Base-by-base conservation (phyloP, 768 basidiomycete genomes). In the Lentinus brumalis region DNA sequence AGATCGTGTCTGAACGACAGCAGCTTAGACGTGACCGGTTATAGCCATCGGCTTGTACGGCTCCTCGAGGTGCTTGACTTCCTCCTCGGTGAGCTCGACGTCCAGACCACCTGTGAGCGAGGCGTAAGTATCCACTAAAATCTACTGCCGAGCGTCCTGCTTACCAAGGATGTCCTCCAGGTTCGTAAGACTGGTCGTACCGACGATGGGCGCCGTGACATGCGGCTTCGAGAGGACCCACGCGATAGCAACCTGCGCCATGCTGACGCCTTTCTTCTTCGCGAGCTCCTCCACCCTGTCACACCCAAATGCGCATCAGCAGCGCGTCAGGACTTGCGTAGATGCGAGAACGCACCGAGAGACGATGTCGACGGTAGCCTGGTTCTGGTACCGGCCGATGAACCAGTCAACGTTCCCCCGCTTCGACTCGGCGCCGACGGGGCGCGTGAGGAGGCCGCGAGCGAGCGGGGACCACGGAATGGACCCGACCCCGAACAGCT, bases 31-130 rank as follows among this genome's bases (percentile, higher is more conserved):
- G 44, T 84, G 82, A 11, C 86, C 83, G n/a, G 81, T 67, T 14
- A 84, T 72, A 1, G 60, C 62, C 57, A 76, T 75, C 1, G 84
- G 75, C 56, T 69, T 50, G 74, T 89, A 88, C 0, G 81, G 78
- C 63, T 83, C 79, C 60, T 82, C 80, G 18, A 63, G 26, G 12
- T 18, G 1, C 41, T 45, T 45, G n/a, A 55, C 44, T 41, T 55
- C 53, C 15, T 44, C 53, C 8, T 77, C 74, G 0, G 81, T 80
- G 46, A 89, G 76, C 58, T 77, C 74, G 35, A 35, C 35, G 11
- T 35, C 35, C 11, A 35, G 35, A 35, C 35, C 35, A 35, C 35
- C 35, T 35, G 35, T 35, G 35, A 1, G 7, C 6, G 6, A 6
- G 1, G 11, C 35, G 11, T 35, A 11, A 35, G 35, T 11, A 35